A percentile compares a stretch with the other conserved stretches of the same genome.
phyloP scores from a whole-genome alignment of 495 filamentous ascomycete species.

The Articulospora tetracladia region DNA sequence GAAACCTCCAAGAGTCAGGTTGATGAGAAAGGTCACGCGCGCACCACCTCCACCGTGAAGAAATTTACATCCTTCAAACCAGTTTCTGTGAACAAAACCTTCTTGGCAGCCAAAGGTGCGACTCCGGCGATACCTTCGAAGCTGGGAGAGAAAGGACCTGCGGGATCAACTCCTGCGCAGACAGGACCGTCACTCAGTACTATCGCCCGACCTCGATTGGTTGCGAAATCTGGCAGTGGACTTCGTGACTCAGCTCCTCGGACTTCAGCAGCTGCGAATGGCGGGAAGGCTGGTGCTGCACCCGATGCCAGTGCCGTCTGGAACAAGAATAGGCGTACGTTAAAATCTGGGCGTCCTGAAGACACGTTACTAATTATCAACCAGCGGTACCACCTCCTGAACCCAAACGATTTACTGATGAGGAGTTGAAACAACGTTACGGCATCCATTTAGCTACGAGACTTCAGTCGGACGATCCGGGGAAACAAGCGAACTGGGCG shows the following conservation, averaged over 20 bases:
- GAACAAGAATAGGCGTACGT: conserved; percentile 96
- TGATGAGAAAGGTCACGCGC: conserved; percentile 56
- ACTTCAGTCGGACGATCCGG: conserved; percentile 75
- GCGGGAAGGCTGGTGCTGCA: conserved; percentile 45
- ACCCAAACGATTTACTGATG: conserved; percentile 91
- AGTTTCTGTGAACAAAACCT: conserved; percentile 90
- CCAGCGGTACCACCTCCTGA: conserved; percentile 72
- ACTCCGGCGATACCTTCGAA: conserved; percentile 40
- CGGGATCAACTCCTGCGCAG: conserved; percentile 22
- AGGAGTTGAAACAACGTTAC: conserved; percentile 92
- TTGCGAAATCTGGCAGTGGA: conserved; percentile 50
- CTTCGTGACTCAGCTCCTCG: conserved; percentile 41
- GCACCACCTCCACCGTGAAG: conserved; percentile 68
- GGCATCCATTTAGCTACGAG: conserved; percentile 95
- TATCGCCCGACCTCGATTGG: conserved; percentile 44
- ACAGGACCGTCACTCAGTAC: conserved; percentile 32
- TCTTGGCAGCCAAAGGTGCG: conserved; percentile 57
- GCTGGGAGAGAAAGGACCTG: conserved; percentile 41
- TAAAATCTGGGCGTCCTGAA: conserved; percentile 1
- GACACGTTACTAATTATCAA: conserved; percentile 25
- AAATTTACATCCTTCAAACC: conserved; percentile 88
- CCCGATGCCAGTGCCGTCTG: conserved; percentile 77
- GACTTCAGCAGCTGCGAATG: conserved; percentile 48
- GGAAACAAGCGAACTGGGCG: conserved; percentile 91
- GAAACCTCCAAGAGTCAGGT: conserved; percentile 45